Conservation (phyloP, 495 filamentous ascomycete species). For the Aspergillus leporis region DNA sequence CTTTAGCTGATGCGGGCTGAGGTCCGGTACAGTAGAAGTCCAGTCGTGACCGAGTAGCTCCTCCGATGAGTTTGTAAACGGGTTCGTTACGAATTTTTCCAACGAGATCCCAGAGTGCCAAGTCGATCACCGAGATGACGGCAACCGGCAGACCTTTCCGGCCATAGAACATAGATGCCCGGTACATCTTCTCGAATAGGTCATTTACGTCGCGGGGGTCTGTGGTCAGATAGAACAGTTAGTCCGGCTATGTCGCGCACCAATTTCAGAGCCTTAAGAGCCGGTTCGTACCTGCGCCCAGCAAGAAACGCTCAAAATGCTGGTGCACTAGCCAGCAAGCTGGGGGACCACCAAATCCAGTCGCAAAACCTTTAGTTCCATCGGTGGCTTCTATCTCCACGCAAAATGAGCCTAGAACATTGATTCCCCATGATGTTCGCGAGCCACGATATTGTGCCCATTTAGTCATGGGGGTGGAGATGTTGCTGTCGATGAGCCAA, state of each 20-base stretch:
- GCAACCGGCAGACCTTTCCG: conserved; percentile 87
- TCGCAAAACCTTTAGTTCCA: conserved; percentile 89
- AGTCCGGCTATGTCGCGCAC: neutral
- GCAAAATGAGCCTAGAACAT: conserved; percentile 89
- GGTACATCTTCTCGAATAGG: conserved; percentile 94
- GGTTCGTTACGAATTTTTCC: conserved; percentile 90
- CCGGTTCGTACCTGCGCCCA: conserved; percentile 62
- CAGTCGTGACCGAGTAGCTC: conserved; percentile 74
- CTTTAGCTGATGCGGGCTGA: conserved; percentile 73
- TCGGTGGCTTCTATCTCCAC: conserved; percentile 88
- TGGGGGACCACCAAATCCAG: conserved; percentile 89
- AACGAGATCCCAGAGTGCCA: conserved; percentile 87
- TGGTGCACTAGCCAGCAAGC: conserved; percentile 91
- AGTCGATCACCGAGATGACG: conserved; percentile 89
- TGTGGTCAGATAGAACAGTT: conserved; percentile 17
- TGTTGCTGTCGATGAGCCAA: conserved; percentile 88
- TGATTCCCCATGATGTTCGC: conserved; percentile 92
- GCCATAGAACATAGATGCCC: conserved; percentile 92
- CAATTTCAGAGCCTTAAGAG: neutral
- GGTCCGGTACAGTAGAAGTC: conserved; percentile 95
- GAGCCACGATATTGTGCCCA: conserved; percentile 87
- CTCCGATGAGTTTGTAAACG: conserved; percentile 92
- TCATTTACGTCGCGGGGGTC: conserved; percentile 87
- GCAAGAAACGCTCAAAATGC: conserved; percentile 87
- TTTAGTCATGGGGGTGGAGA: conserved; percentile 85